Conservation (phyloP, 2,329 filamentous ascomycete species). For the Sporothrix schenckii region DNA sequence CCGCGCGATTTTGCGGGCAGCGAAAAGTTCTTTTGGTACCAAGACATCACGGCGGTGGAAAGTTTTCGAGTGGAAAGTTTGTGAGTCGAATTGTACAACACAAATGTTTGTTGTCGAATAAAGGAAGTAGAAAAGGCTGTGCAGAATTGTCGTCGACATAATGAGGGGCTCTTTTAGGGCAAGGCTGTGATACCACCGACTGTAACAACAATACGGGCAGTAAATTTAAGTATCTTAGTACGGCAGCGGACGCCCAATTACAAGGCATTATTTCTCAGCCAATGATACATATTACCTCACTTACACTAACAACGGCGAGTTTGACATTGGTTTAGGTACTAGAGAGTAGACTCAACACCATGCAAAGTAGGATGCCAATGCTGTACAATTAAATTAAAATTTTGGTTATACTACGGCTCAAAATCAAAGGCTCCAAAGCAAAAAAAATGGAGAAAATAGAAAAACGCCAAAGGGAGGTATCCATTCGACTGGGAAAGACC, state of each 20-base stretch:
- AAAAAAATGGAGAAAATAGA: neutral
- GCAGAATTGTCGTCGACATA: slow-evolving; percentile 3
- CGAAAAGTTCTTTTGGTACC: slow-evolving; percentile 82
- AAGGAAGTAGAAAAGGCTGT: neutral
- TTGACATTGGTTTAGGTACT: neutral
- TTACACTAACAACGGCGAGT: no score
- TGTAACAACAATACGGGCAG: neutral
- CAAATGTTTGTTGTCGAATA: neutral
- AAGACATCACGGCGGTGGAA: slow-evolving; percentile 59
- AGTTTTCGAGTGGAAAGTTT: neutral
- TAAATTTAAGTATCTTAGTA: neutral
- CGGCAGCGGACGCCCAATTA: neutral
- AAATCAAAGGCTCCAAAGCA: slow-evolving; percentile 5
- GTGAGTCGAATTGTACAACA: neutral
- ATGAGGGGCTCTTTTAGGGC: slow-evolving; percentile 23
- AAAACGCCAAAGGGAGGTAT: neutral
- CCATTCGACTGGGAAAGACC: neutral
- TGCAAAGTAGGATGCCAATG: neutral
- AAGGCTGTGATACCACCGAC: slow-evolving; percentile 21
- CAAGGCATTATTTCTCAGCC: neutral
- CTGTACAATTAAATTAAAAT: slow-evolving; percentile 8
- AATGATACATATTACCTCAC: no score
- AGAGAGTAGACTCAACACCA: neutral
- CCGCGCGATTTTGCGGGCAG: slow-evolving; percentile 78
- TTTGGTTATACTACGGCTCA: slow-evolving; percentile 10